Conservation (phyloP, 164 flowering plant species). For the Dillenia turbinata region DNA sequence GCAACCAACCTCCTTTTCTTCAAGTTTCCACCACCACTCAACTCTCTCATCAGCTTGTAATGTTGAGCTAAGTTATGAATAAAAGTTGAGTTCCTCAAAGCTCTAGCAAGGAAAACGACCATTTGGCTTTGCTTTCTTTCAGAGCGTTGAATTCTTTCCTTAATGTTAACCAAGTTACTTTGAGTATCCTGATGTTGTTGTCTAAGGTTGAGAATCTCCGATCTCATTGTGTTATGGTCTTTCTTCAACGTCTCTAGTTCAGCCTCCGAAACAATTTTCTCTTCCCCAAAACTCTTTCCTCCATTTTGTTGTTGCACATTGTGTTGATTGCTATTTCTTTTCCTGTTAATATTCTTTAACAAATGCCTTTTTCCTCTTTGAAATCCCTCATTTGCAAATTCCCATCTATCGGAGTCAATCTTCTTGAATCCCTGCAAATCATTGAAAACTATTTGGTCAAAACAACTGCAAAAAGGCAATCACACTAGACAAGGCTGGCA, state of each 20-base stretch:
- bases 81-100: slow-evolving; percentile 22
- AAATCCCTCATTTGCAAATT: slow-evolving; percentile 54
- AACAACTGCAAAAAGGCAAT: too few species aligned
- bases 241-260: slow-evolving; percentile 35
- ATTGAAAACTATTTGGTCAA: too few species aligned
- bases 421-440: slow-evolving; percentile 46
- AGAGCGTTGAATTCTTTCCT: slow-evolving; percentile 21
- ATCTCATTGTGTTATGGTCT: slow-evolving; percentile 27
- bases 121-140: slow-evolving; percentile 38
- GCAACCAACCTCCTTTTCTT: slow-evolving; percentile 38
- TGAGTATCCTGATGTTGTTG: slow-evolving; percentile 32
- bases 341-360: slow-evolving; percentile 48
- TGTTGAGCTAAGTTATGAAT: slow-evolving; percentile 24
- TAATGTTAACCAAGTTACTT: slow-evolving; percentile 14
- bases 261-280: neutral
- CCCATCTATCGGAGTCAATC: slow-evolving; percentile 52
- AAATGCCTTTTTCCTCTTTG: slow-evolving; percentile 54
- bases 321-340: slow-evolving; percentile 19
- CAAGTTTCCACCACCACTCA: slow-evolving; percentile 13
- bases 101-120: slow-evolving; percentile 31
- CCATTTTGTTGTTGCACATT: slow-evolving; percentile 4
- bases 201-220: slow-evolving; percentile 34
- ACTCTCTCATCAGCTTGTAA: slow-evolving; percentile 16
- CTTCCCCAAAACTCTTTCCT: neutral
- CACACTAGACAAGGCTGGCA: too few species aligned